Conservation (phyloP, 352 stramenopile genomes). For the Pythium vanterpoolii region DNA sequence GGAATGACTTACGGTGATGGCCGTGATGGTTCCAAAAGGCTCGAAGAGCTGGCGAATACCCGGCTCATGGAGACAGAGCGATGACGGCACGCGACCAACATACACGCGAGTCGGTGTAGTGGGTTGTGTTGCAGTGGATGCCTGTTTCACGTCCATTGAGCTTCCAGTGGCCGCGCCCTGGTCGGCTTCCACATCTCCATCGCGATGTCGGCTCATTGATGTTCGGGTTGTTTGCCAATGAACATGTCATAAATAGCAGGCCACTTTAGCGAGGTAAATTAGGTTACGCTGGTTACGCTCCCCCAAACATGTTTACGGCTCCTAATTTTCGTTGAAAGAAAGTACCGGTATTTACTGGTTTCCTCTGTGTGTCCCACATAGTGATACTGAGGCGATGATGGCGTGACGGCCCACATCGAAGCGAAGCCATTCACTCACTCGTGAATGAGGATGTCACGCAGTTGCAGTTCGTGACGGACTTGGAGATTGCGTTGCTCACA, state of each 20-base stretch:
- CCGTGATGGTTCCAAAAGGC: slow-evolving; percentile 41
- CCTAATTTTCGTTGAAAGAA: not conserved
- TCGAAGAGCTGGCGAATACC: slow-evolving; percentile 45
- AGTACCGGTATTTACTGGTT: not conserved
- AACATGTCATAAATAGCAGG: not conserved
- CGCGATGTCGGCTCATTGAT: not conserved
- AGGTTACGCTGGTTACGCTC: not conserved
- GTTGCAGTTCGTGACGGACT: no score
- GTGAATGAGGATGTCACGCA: no score
- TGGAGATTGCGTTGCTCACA: no score
- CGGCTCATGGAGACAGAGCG: slow-evolving; percentile 53
- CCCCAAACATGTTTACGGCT: not conserved
- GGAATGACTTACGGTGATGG: slow-evolving; percentile 1
- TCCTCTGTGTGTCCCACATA: no score
- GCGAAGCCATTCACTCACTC: not conserved
- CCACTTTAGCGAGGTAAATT: not conserved
- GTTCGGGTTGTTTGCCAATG: not conserved
- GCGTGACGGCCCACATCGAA: not conserved
- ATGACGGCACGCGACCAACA: slow-evolving; percentile 49
- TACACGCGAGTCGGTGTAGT: slow-evolving; percentile 31
- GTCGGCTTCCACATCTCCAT: not conserved
- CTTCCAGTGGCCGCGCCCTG: not conserved
- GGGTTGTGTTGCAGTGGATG: not conserved
- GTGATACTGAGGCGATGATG: no score
- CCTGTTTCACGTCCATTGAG: not conserved